Base-by-base conservation (phyloP, 768 basidiomycete genomes). In the Strobilomyces dryophilus region DNA sequence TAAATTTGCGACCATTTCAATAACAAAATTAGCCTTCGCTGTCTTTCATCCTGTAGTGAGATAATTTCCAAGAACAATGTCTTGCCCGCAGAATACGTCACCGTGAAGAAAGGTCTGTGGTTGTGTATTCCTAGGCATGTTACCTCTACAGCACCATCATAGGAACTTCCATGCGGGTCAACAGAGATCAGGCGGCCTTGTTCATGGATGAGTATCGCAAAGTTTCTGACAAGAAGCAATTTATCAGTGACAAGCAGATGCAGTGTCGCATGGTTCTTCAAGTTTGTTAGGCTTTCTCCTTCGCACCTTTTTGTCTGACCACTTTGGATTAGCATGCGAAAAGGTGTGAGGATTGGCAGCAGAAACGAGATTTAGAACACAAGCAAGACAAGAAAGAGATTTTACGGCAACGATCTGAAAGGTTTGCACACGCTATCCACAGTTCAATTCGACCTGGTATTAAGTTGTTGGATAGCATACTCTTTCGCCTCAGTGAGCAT, bases 151-250 rank as follows among this genome's bases (percentile, higher is more conserved):
- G 11, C 1, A 18, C n/a, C 12, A 2, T 26, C n/a, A 5, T n/a
- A 32, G 34, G 6, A 9, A 8, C 31, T 24, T 11, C 20, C 17
- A 8, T 5, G 11, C 52, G 47, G 40, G 44, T 54, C 4, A 52
- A 61, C 32, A 46, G 34, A 27, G 51, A 56, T 1, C 54, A 56
- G 36, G 24, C 46, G n/a, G 39, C 49, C 24, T 50, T 42, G 2
- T 54, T 62, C 42, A 31, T 58, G 42, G 5, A 44, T 0, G 54
- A 58, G 6, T 61, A 58, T 39, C 3, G 18, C 29, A 24, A 24
- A 21, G 35, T 45, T 21, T 6, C 50, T 5, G 24, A 54, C 44
- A 52, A 57, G 27, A 1, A 26, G 26, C 44, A 41, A 26, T 53
- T 60, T 17, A 24, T 53, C 9, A 10, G 11, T 6, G 51, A 51